Evolutionary conservation across 2,329 filamentous ascomycete species (phyloP).

Genomic region (Akanthomyces muscarius): DNA sequence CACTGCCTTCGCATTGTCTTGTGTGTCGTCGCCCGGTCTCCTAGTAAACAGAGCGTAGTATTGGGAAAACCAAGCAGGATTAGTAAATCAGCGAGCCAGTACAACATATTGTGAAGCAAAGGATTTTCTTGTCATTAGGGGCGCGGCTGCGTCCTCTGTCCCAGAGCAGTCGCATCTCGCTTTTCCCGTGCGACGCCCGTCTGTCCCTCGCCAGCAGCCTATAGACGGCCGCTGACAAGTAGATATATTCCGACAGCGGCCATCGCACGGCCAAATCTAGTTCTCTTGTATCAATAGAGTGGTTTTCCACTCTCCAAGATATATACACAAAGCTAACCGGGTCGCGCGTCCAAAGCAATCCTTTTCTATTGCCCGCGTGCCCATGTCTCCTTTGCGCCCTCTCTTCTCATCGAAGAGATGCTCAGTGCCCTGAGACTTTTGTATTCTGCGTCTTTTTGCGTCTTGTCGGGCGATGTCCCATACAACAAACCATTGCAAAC

Average conservation of each 20-base stretch:
- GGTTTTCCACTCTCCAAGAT: constrained; percentile 45
- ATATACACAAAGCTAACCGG: constrained; percentile 34
- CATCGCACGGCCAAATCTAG: background rate
- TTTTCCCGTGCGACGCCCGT: background rate
- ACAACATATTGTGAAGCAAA: background rate
- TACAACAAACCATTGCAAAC: background rate
- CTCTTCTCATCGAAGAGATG: constrained; percentile 34
- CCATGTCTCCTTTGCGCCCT: constrained; percentile 28
- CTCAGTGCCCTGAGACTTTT: constrained; percentile 29
- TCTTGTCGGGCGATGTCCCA: background rate
- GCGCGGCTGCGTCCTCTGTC: background rate
- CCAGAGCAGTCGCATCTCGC: constrained; percentile 3
- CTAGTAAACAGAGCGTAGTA: background rate
- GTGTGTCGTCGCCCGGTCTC: background rate
- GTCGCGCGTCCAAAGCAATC: constrained; percentile 25
- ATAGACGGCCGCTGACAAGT: background rate
- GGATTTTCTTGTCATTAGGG: constrained; percentile 8
- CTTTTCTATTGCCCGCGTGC: constrained; percentile 15
- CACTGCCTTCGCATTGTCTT: background rate
- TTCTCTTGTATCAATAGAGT: constrained; percentile 22
- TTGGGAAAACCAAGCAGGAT: background rate
- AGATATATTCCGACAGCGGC: background rate
- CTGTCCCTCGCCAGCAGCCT: background rate
- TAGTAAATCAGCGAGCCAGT: background rate
- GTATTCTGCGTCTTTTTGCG: background rate